These are phyloP conservation scores for Camelina laxa DNA, from an alignment of 345 rosid species.

Conservation along the genomic window DNA sequence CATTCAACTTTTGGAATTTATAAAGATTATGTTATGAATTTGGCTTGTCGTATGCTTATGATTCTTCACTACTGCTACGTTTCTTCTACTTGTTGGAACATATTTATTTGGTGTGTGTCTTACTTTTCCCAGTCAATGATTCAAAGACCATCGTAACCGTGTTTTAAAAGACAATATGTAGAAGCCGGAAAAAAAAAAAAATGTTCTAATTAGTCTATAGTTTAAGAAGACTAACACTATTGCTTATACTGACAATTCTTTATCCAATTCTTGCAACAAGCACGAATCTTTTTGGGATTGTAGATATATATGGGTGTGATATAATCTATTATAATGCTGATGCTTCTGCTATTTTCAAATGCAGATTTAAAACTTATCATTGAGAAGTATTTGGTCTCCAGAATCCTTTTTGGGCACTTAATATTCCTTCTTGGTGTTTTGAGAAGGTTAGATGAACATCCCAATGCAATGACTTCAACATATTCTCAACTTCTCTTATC, in stretches of 20 bases:
- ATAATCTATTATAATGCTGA: conserved; percentile 5
- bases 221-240: conserved; percentile 34
- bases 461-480: conserved; percentile 83
- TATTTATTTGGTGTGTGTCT: not conserved
- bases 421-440: conserved; percentile 76
- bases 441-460: conserved; percentile 78
- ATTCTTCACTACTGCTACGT: not conserved
- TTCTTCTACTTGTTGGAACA: not conserved
- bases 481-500: conserved; percentile 72
- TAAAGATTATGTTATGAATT: too few relatives aligned
- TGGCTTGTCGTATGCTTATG: not conserved
- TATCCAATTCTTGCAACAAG: conserved; percentile 23
- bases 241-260: conserved; percentile 25
- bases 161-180: not conserved
- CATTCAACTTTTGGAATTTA: too few relatives aligned
- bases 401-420: conserved; percentile 88
- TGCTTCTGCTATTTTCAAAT: conserved; percentile 14
- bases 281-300: not conserved
- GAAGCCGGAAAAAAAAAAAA: not conserved
- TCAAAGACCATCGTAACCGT: not conserved
- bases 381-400: conserved; percentile 74
- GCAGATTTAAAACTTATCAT: conserved; percentile 36
- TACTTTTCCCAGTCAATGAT: not conserved
- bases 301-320: conserved; percentile 14
- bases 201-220: conserved; percentile 41